phyloP scores from a whole-genome alignment of 805 yeast genomes.

The Candida jianshihensis region DNA sequence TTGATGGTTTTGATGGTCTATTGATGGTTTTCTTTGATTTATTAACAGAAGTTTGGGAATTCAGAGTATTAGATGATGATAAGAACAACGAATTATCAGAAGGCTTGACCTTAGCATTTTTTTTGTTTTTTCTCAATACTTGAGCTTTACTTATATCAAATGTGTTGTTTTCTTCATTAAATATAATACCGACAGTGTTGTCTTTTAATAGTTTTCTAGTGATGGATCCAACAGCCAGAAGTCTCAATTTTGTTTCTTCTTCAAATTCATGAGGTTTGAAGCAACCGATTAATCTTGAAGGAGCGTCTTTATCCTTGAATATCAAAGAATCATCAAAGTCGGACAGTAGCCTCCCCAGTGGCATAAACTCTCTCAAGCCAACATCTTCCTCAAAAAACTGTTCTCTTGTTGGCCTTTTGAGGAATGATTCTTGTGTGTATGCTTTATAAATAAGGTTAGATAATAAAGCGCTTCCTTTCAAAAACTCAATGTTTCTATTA shows the following conservation, averaged over 20 bases:
- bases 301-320: conserved; percentile 11
- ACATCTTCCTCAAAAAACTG: conserved; percentile 63
- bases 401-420: conserved; percentile 37
- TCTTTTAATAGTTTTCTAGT: conserved; percentile 23
- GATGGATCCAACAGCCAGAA: conserved; percentile 27
- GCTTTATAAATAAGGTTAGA: conserved; percentile 22
- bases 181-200: conserved; percentile 25
- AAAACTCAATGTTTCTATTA: conserved; percentile 26
- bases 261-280: conserved; percentile 21
- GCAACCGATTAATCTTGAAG: conserved; percentile 17
- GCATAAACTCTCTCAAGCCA: conserved; percentile 48
- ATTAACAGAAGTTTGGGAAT: background rate
- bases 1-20: background rate
- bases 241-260: conserved; percentile 27
- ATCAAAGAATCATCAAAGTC: conserved; percentile 49
- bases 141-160: conserved; percentile 14
- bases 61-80: background rate
- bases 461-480: conserved; percentile 23
- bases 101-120: background rate
- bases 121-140: conserved; percentile 4
- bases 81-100: too few relatives aligned
- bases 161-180: conserved; percentile 10
- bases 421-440: conserved; percentile 9
- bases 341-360: conserved; percentile 44
- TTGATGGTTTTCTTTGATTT: background rate